A percentile compares a stretch with the other conserved stretches of the same genome.
phyloP scores from a whole-genome alignment of 129 eudicot genomes.

The Pittosporum tobira region DNA sequence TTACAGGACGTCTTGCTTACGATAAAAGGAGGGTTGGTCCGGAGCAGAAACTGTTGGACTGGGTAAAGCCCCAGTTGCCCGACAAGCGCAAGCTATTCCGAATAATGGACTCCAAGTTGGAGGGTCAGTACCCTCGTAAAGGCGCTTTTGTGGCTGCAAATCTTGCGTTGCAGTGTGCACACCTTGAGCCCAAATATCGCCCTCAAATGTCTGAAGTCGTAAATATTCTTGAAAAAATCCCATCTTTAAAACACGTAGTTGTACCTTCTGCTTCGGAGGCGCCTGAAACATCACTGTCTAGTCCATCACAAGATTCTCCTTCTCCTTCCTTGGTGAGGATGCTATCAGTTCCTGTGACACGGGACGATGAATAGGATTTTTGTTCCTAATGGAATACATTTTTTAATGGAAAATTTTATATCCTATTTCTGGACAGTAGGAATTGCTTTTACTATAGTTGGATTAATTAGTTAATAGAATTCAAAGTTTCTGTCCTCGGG shows the following conservation, averaged over 20 bases:
- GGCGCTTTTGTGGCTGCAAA: conserved; percentile 31
- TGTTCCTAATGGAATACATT: not conserved
- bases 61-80: conserved; percentile 40
- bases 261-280: not conserved
- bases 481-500: too few species aligned
- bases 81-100: conserved; percentile 27
- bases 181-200: conserved; percentile 26
- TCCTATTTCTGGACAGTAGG: not conserved
- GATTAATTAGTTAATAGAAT: too few species aligned
- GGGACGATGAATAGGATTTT: conserved; percentile 2
- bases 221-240: conserved; percentile 31
- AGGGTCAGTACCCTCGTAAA: conserved; percentile 30
- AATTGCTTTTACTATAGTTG: too few species aligned
- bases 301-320: conserved; percentile 3
- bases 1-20: conserved; percentile 46
- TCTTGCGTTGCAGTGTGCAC: conserved; percentile 39
- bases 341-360: not conserved
- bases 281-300: too few species aligned
- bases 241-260: conserved; percentile 6
- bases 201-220: conserved; percentile 34
- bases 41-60: conserved; percentile 44
- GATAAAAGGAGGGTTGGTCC: conserved; percentile 26
- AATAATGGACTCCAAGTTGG: conserved; percentile 42
- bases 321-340: not conserved
- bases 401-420: not conserved